A percentile compares a stretch with the other conserved stretches of the same genome.
These are phyloP conservation scores for Fragilaria crotonensis DNA, from an alignment of 108 stramenopile genomes.

Conservation along the genomic window DNA sequence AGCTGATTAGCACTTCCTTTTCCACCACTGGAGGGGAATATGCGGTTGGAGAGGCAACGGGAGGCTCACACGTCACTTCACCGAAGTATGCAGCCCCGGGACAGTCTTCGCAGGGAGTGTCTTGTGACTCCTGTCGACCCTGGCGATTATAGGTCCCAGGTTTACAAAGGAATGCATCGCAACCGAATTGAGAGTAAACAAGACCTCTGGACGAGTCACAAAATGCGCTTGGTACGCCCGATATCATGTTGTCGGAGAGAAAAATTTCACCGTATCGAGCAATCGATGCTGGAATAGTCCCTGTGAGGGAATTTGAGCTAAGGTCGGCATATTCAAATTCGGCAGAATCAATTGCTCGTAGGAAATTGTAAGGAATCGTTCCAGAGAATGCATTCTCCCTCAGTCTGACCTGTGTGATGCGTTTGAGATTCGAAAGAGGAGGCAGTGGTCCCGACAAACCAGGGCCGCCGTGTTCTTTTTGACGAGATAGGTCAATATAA, in stretches of 20 bases:
- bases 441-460: slow-evolving; percentile 16
- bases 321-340: slow-evolving; percentile 9
- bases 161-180: slow-evolving; percentile 68
- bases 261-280: slow-evolving; percentile 10
- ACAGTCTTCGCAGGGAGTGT: slow-evolving; percentile 39
- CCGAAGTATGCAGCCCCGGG: slow-evolving; percentile 35
- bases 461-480: slow-evolving; percentile 8
- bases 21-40: slow-evolving; percentile 25
- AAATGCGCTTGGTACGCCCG: slow-evolving; percentile 35
- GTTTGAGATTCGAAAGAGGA: not conserved
- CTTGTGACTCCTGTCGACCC: slow-evolving; percentile 47
- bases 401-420: not conserved
- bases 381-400: slow-evolving; percentile 4
- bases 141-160: slow-evolving; percentile 45
- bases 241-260: slow-evolving; percentile 57
- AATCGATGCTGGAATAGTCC: slow-evolving; percentile 4
- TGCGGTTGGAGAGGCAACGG: too few relatives aligned
- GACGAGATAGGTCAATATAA: slow-evolving; percentile 8
- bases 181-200: slow-evolving; percentile 53
- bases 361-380: slow-evolving; percentile 6
- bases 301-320: slow-evolving; percentile 4
- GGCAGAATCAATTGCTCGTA: not conserved
- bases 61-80: slow-evolving; percentile 49
- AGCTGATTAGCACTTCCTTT: slow-evolving; percentile 50
- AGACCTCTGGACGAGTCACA: slow-evolving; percentile 37